phyloP scores from a whole-genome alignment of 2,329 filamentous ascomycete species.

The Mycocentrospora acerina region DNA sequence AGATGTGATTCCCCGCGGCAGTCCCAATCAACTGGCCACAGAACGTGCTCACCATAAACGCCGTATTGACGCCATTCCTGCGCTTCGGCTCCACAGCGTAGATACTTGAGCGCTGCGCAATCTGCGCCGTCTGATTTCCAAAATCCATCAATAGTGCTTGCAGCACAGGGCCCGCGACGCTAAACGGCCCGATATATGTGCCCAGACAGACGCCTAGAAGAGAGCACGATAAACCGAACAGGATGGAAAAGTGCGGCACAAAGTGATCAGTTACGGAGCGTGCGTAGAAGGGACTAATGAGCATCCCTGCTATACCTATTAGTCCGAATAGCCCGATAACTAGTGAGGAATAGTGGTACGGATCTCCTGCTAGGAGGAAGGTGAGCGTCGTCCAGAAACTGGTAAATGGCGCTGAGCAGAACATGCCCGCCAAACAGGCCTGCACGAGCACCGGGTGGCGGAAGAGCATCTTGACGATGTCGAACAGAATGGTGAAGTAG shows the following conservation, averaged over 20 bases:
- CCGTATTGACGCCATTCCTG: conserved; percentile 76
- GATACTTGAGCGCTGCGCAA: conserved; percentile 70
- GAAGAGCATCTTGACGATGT: conserved; percentile 64
- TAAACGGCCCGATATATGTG: conserved; percentile 66
- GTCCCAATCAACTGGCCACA: conserved; percentile 72
- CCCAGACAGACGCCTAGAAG: conserved; percentile 66
- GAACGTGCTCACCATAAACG: conserved; percentile 77
- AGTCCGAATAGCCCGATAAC: conserved; percentile 77
- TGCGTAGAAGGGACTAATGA: conserved; percentile 68
- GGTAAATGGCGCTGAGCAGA: conserved; percentile 63
- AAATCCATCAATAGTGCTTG: conserved; percentile 72
- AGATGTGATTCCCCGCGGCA: conserved; percentile 56
- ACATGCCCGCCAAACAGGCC: conserved; percentile 66
- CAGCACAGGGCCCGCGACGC: conserved; percentile 70
- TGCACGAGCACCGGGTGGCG: conserved; percentile 70
- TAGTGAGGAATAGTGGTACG: conserved; percentile 68
- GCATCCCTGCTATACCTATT: conserved; percentile 71
- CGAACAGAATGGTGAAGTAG: conserved; percentile 66
- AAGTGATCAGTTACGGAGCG: conserved; percentile 69
- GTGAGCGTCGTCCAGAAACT: conserved; percentile 75
- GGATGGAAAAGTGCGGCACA: conserved; percentile 66
- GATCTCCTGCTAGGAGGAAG: conserved; percentile 70
- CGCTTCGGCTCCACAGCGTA: conserved; percentile 71
- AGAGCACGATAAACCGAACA: conserved; percentile 62
- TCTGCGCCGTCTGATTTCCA: conserved; percentile 71